These are phyloP conservation scores for Prunella vulgaris DNA, from an alignment of 257 asterid species.

Conservation along the genomic window DNA sequence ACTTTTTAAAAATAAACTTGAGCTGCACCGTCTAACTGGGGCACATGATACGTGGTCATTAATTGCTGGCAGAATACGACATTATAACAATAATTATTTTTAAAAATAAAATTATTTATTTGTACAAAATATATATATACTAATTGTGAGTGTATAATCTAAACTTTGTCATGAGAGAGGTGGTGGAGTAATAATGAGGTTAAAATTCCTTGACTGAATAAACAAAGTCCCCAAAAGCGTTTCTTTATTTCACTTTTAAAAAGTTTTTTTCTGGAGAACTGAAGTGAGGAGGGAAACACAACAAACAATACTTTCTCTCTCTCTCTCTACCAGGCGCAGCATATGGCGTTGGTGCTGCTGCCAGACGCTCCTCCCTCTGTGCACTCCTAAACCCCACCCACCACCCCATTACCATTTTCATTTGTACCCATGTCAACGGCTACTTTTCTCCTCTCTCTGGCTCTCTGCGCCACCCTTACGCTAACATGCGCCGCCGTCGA, in stretches of 20 bases:
- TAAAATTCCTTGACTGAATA: conserved; percentile 18
- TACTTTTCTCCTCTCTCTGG: conserved; percentile 25
- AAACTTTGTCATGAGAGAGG: background rate
- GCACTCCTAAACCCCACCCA: background rate
- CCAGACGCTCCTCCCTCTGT: background rate
- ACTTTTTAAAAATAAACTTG: too few relatives aligned
- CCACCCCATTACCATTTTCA: background rate
- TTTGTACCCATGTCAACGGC: conserved; percentile 38
- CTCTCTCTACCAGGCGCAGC: background rate
- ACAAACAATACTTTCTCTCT: background rate
- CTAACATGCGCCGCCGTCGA: conserved; percentile 36
- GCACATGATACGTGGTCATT: too few relatives aligned
- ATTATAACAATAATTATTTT: too few relatives aligned
- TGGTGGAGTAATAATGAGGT: conserved; percentile 29
- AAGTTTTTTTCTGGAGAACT: too few relatives aligned
- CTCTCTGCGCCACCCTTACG: conserved; percentile 33
- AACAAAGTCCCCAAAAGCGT: conserved; percentile 14
- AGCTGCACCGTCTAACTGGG: too few relatives aligned
- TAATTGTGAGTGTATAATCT: background rate
- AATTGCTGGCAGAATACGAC: too few relatives aligned
- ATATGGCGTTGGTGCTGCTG: conserved; percentile 15
- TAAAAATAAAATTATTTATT: too few relatives aligned
- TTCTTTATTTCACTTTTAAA: background rate
- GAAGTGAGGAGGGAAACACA: background rate
- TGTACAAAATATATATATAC: too few relatives aligned